These are phyloP conservation scores for Vanrija humicola DNA, from an alignment of 1,284 basidiomycete species.

Conservation along the genomic window DNA sequence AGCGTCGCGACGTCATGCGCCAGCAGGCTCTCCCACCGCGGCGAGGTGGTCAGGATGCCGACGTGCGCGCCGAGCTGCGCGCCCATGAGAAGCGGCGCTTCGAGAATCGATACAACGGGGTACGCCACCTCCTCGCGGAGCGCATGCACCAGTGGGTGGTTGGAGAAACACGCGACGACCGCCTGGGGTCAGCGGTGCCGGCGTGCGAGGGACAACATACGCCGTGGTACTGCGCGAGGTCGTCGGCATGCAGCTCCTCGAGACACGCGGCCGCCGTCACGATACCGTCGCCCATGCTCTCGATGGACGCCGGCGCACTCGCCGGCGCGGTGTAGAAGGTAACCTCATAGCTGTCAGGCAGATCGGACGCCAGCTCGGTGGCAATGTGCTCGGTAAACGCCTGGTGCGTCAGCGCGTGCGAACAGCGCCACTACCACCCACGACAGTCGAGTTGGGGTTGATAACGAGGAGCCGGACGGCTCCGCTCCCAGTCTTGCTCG, in stretches of 20 bases:
- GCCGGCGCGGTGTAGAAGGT: conserved; percentile 51
- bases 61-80: conserved; percentile 43
- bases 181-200: conserved; percentile 27
- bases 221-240: conserved; percentile 23
- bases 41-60: conserved; percentile 56
- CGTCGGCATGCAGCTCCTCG: conserved; percentile 10
- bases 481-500: neutral
- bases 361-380: neutral
- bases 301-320: conserved; percentile 50
- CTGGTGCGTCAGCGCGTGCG: neutral
- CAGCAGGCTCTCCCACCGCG: conserved; percentile 52
- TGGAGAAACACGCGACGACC: conserved; percentile 56
- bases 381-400: conserved; percentile 18
- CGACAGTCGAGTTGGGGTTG: conserved; percentile 55
- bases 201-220: conserved; percentile 19
- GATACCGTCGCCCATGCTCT: conserved; percentile 49
- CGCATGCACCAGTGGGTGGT: conserved; percentile 53
- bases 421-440: neutral
- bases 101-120: conserved; percentile 54
- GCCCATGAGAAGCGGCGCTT: conserved; percentile 50
- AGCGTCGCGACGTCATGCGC: conserved; percentile 44
- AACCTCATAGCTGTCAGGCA: conserved; percentile 21
- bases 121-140: conserved; percentile 47
- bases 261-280: conserved; percentile 49
- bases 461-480: conserved; percentile 48